Evolutionary conservation across 495 filamentous ascomycete species (phyloP).

Genomic region (Clohesyomyces aquaticus): DNA sequence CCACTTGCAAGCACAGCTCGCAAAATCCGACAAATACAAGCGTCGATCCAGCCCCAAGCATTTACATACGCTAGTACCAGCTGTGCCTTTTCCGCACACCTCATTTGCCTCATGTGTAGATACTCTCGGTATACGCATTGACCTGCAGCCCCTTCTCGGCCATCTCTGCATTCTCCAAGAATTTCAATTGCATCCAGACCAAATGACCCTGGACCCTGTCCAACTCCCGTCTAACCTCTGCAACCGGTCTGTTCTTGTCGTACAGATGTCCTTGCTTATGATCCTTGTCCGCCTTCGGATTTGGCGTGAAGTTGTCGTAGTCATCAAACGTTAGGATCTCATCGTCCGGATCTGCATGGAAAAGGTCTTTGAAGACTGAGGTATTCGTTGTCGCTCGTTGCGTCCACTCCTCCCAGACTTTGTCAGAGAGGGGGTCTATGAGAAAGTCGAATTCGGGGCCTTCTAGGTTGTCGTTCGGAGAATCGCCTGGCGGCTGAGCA

Average conservation of each 20-base stretch:
- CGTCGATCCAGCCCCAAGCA: too few relatives aligned
- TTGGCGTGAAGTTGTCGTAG: constrained; percentile 67
- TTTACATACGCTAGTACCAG: not conserved
- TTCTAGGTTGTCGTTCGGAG: constrained; percentile 67
- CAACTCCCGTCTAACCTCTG: constrained; percentile 73
- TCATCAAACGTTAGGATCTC: constrained; percentile 75
- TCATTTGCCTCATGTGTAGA: constrained; percentile 54
- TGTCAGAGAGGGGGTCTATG: constrained; percentile 76
- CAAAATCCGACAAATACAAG: too few relatives aligned
- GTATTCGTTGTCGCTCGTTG: constrained; percentile 76
- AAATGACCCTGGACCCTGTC: constrained; percentile 84
- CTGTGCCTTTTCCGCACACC: not conserved
- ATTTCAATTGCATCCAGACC: constrained; percentile 94
- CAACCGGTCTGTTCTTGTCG: constrained; percentile 68
- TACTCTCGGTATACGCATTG: constrained; percentile 71
- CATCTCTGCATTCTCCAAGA: constrained; percentile 83
- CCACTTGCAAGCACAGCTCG: too few relatives aligned
- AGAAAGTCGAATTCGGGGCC: constrained; percentile 74
- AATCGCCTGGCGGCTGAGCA: constrained; percentile 75
- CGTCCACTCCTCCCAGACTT: constrained; percentile 86
- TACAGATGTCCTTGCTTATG: constrained; percentile 84
- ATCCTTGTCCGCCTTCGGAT: constrained; percentile 53
- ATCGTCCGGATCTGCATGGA: constrained; percentile 92
- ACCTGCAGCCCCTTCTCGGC: constrained; percentile 82
- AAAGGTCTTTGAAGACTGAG: constrained; percentile 79